Evolutionary conservation across 2,329 filamentous ascomycete species (phyloP), one percentile per base, ranked within the genome.

Genomic region (Sphaerulina populicola): DNA sequence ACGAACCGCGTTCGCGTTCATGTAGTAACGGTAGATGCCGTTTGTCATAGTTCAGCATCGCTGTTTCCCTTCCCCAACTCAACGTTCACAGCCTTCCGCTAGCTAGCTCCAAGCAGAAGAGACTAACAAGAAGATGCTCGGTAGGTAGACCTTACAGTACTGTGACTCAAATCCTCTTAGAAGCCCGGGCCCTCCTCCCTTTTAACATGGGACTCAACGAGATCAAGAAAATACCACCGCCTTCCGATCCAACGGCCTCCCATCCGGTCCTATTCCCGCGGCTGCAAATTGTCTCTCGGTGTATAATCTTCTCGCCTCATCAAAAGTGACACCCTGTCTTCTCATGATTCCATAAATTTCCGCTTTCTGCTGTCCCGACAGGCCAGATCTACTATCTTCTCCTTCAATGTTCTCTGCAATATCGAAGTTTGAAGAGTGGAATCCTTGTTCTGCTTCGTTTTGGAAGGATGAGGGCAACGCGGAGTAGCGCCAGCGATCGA

Each of bases 301-400:
- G 67, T 86, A 94, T 41, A 88, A 77, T 62, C 87, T 79, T 61
- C 93, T 79, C 36, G 91, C 93, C 72, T 96, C 88, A 71, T 98
- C 91, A 67, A 98, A 98, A 54, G 77, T 79, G 57, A 97, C 79
- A 52, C 83, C 78, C 57, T 82, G 78, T 67, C 78, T 82, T 78
- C 88, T 91, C 93, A 98, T 98, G 61, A 98, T 90, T 61, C 79
- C 79, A 63, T 89, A 78, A 38, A 98, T 82, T 69, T 94, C 88
- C 36, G 77, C 72, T 75, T 97, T 97, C 51, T 80, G 86, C 43
- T 73, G 74, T 58, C 85, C 82, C 66, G 97, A 90, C 14, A 98
- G 76, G 0, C 93, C 93, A 0, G 81, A 80, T 59, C 93, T 80
- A 29, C 77, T 75, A 67, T 98, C 93, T 45, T 86, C 86, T 10